A percentile compares a stretch with the other conserved stretches of the same genome.
Conservation (phyloP, 2,329 filamentous ascomycete genomes). For the Penicillium sp. region DNA sequence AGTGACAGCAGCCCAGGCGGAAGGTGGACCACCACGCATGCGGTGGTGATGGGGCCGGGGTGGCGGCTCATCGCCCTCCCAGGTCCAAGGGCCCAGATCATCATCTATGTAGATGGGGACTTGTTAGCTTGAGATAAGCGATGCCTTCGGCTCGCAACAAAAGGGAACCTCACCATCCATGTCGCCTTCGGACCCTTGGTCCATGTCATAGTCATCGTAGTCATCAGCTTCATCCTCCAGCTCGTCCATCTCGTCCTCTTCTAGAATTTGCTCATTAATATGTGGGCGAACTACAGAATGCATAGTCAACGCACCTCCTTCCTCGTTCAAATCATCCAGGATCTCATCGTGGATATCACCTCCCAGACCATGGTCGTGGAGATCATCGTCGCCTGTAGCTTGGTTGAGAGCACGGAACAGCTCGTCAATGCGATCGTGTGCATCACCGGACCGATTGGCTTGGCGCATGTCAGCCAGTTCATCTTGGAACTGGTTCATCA, state of each 20-base stretch:
- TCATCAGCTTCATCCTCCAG: constrained; percentile 50
- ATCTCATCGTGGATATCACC: constrained; percentile 51
- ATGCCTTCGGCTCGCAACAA: background rate
- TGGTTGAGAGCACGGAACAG: constrained; percentile 48
- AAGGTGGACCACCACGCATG: constrained; percentile 56
- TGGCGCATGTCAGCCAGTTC: constrained; percentile 45
- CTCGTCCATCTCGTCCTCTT: constrained; percentile 58
- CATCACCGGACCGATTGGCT: constrained; percentile 40
- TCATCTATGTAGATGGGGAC: constrained; percentile 30
- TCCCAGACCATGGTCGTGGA: constrained; percentile 49
- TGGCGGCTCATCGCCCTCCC: constrained; percentile 54
- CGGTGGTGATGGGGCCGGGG: constrained; percentile 53
- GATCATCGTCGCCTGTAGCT: constrained; percentile 43
- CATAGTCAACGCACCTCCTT: constrained; percentile 50
- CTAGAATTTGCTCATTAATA: constrained; percentile 47
- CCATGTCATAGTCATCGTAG: constrained; percentile 48
- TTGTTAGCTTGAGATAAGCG: constrained; percentile 34
- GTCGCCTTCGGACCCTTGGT: constrained; percentile 44
- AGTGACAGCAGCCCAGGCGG: constrained; percentile 66
- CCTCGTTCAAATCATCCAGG: constrained; percentile 58
- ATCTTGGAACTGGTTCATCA: constrained; percentile 47
- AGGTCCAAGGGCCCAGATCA: constrained; percentile 51
- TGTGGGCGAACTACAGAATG: background rate
- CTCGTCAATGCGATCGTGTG: constrained; percentile 48
- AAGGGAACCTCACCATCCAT: constrained; percentile 32